Conservation (phyloP, 306 rosid species). For the Alnus glutinosa region DNA sequence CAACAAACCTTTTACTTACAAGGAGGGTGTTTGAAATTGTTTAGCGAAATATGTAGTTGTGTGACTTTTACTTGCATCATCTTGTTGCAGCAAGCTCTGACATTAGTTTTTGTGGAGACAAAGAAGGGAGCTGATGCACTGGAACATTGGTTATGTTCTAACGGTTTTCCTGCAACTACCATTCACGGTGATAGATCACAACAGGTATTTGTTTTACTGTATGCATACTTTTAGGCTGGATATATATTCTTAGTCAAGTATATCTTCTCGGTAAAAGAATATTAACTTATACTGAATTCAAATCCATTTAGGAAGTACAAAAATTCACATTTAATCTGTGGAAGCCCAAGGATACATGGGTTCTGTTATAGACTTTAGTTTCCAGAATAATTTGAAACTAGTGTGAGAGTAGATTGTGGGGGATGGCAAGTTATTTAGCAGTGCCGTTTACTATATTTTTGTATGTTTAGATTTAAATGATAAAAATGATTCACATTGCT, state of each 20-base stretch:
- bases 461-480: not conserved
- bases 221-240: not conserved
- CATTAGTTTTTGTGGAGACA: slow-evolving; percentile 98
- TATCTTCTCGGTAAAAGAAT: not conserved
- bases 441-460: not conserved
- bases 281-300: not conserved
- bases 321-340: not conserved
- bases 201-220: slow-evolving; percentile 57
- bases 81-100: slow-evolving; percentile 80
- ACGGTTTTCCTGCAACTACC: slow-evolving; percentile 96
- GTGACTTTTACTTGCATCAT: not conserved
- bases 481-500: not conserved
- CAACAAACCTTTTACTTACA: not conserved
- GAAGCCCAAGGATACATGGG: not conserved
- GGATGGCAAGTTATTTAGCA: not conserved
- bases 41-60: not conserved
- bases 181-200: slow-evolving; percentile 96
- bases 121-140: slow-evolving; percentile 98
- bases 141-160: slow-evolving; percentile 76
- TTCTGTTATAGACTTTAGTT: not conserved
- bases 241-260: not conserved
- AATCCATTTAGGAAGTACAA: not conserved
- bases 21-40: not conserved
- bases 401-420: not conserved
- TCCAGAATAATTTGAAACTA: not conserved